These are phyloP conservation scores for Jackrogersella minutella DNA, from an alignment of 495 filamentous ascomycete species.

Conservation along the genomic window DNA sequence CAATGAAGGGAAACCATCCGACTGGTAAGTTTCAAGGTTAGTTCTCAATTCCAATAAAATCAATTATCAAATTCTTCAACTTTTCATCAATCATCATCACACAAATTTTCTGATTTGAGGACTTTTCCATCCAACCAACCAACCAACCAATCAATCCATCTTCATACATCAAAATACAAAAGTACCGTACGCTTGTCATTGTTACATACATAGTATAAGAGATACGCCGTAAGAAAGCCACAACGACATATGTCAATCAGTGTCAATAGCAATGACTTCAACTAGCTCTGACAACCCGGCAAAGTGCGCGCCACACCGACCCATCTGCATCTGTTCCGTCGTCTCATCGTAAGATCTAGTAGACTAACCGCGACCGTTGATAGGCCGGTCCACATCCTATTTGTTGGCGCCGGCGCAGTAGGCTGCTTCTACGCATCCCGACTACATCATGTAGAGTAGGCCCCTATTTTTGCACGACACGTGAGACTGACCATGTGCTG, in stretches of 20 bases:
- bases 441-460: conserved; percentile 55
- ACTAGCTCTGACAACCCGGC: conserved; percentile 9
- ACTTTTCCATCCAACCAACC: not conserved
- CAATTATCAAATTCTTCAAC: not conserved
- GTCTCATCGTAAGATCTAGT: not conserved
- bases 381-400: conserved; percentile 60
- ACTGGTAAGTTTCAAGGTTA: too few species aligned
- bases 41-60: not conserved
- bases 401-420: conserved; percentile 66
- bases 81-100: not conserved
- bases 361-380: not conserved
- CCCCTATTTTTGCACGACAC: not conserved
- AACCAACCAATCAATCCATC: not conserved
- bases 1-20: too few species aligned
- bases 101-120: too few species aligned
- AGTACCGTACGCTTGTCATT: not conserved
- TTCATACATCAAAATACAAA: not conserved
- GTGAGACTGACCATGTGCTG: conserved; percentile 15
- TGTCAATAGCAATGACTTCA: conserved; percentile 13
- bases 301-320: conserved; percentile 19
- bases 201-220: not conserved
- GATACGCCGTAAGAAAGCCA: conserved; percentile 7
- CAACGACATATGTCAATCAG: too few species aligned
- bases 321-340: not conserved
- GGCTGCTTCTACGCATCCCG: conserved; percentile 68